Conservation (phyloP, 2,329 filamentous ascomycete genomes). For the Dothiorella sarmentorum region DNA sequence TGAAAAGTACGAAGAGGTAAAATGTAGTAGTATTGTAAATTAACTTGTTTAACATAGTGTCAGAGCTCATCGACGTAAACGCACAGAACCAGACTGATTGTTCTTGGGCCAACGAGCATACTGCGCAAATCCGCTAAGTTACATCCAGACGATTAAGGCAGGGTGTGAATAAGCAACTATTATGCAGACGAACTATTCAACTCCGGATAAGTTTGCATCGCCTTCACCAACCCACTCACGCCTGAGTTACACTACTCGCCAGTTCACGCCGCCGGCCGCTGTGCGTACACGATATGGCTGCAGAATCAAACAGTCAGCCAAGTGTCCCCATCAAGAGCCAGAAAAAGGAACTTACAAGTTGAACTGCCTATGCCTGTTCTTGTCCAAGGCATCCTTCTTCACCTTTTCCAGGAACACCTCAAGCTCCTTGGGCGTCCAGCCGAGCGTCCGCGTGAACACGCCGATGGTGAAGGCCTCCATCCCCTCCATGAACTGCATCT, state of each 20-base stretch:
- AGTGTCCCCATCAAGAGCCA: neutral
- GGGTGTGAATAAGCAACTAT: too few species aligned
- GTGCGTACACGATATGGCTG: conserved; percentile 1
- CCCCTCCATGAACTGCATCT: conserved; percentile 41
- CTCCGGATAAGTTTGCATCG: neutral
- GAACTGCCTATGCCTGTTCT: neutral
- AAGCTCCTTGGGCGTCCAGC: conserved; percentile 43
- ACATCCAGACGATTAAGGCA: too few species aligned
- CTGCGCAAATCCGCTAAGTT: too few species aligned
- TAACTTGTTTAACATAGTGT: too few species aligned
- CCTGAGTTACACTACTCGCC: neutral
- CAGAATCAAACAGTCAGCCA: neutral
- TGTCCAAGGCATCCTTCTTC: conserved; percentile 25
- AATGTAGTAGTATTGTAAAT: too few species aligned
- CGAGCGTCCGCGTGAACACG: conserved; percentile 40
- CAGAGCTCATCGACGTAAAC: too few species aligned
- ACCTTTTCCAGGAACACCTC: conserved; percentile 35
- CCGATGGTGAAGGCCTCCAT: conserved; percentile 43
- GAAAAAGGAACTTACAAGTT: neutral
- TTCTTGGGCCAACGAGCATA: too few species aligned
- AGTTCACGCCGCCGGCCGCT: neutral
- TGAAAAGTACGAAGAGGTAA: too few species aligned
- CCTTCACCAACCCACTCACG: neutral
- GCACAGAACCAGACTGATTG: too few species aligned
- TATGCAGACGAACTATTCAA: too few species aligned